These are phyloP conservation scores for Fusarium fujikuroi DNA, from an alignment of 2,329 filamentous ascomycete genomes.

Conservation along the genomic window DNA sequence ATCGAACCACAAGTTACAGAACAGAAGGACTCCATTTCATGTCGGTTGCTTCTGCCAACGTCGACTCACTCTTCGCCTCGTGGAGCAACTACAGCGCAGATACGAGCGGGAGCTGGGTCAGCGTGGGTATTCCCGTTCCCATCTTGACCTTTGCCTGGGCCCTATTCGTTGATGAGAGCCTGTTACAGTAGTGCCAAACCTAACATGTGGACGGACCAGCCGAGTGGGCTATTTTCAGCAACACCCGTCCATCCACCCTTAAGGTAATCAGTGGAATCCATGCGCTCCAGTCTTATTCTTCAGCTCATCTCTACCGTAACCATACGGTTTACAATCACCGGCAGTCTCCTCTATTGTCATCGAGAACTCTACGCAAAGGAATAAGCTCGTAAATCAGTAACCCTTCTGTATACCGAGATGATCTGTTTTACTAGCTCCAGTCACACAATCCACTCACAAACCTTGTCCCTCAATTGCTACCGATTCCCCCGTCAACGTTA, in stretches of 20 bases:
- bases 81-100: conserved; percentile 15
- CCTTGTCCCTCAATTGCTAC: conserved; percentile 1
- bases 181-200: conserved; percentile 20
- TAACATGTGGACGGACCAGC: conserved; percentile 6
- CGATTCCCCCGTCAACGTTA: background rate
- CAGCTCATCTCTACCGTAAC: background rate
- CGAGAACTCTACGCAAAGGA: background rate
- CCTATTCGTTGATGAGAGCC: conserved; percentile 24
- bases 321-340: background rate
- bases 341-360: background rate
- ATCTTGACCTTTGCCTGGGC: background rate
- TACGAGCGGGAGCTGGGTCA: conserved; percentile 21
- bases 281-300: conserved; percentile 2
- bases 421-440: background rate
- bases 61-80: conserved; percentile 3
- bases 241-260: background rate
- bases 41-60: background rate
- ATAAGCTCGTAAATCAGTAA: background rate
- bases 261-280: background rate
- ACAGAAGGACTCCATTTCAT: background rate
- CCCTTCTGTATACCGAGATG: background rate
- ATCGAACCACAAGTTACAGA: conserved; percentile 11
- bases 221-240: conserved; percentile 33
- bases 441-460: background rate
- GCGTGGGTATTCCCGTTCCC: conserved; percentile 9